These are phyloP conservation scores for Amanita exitialis DNA, from an alignment of 768 basidiomycete genomes.

Conservation along the genomic window DNA sequence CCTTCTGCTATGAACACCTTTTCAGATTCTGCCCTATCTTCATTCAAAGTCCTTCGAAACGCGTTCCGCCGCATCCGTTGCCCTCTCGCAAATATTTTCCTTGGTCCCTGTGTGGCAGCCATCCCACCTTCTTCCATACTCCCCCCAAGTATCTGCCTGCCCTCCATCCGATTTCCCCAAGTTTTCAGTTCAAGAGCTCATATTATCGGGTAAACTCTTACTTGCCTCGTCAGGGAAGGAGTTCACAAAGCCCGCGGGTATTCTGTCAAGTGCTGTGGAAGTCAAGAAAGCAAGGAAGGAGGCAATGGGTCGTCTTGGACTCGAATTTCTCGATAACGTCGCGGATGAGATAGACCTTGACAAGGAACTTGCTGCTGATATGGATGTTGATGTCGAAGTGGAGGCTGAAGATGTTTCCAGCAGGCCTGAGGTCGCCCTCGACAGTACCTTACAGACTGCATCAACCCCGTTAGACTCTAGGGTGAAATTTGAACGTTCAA, in stretches of 20 bases:
- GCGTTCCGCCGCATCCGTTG: conserved; percentile 78
- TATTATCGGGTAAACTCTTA: conserved; percentile 68
- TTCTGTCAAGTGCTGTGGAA: conserved; percentile 64
- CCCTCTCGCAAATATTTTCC: conserved; percentile 80
- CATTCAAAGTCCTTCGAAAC: conserved; percentile 92
- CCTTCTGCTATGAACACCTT: conserved; percentile 6
- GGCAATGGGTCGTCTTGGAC: conserved; percentile 79
- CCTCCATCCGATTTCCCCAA: conserved; percentile 51
- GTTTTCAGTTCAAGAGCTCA: conserved; percentile 69
- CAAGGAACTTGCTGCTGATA: conserved; percentile 63
- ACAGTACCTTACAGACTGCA: conserved; percentile 14
- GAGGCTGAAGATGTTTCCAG: conserved; percentile 26
- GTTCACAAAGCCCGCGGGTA: conserved; percentile 65
- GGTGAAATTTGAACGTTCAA: conserved; percentile 13
- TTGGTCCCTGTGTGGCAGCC: conserved; percentile 77
- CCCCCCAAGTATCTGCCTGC: conserved; percentile 20
- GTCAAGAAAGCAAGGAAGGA: conserved; percentile 84
- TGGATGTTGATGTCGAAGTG: conserved; percentile 35
- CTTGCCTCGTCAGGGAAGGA: conserved; percentile 93
- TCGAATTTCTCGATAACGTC: conserved; percentile 74
- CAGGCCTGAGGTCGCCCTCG: conserved; percentile 15
- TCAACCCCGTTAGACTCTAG: neutral
- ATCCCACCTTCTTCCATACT: neutral
- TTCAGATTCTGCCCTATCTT: conserved; percentile 80
- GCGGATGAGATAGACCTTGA: conserved; percentile 82